Conservation (phyloP, 805 yeast genomes). For the Brettanomyces nanus region DNA sequence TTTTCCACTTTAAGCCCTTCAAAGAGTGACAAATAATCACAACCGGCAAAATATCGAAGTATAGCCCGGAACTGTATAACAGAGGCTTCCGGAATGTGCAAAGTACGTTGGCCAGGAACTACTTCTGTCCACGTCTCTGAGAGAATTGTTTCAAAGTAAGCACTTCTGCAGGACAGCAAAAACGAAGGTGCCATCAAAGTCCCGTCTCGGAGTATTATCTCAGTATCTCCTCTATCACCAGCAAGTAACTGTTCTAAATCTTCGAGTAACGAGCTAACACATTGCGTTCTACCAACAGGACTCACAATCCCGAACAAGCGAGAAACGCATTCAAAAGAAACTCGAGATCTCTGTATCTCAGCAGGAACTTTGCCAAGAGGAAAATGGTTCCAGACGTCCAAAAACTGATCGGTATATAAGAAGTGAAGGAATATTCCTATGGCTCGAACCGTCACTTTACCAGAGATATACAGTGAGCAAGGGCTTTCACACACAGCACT, state of each 20-base stretch:
- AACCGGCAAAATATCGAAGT: slow-evolving; percentile 52
- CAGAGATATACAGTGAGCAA: slow-evolving; percentile 9
- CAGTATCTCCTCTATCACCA: slow-evolving; percentile 30
- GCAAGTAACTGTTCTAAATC: slow-evolving; percentile 13
- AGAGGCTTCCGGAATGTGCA: slow-evolving; percentile 19
- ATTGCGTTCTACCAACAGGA: slow-evolving; percentile 21
- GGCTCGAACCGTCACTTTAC: slow-evolving; percentile 18
- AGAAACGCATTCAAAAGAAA: slow-evolving; percentile 22
- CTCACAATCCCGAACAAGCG: slow-evolving; percentile 19
- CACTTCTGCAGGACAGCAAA: slow-evolving; percentile 48
- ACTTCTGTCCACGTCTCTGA: slow-evolving; percentile 55
- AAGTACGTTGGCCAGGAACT: slow-evolving; percentile 14
- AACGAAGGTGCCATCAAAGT: slow-evolving; percentile 39
- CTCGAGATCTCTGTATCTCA: slow-evolving; percentile 23
- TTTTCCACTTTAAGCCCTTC: slow-evolving; percentile 16
- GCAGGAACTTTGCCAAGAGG: slow-evolving; percentile 23
- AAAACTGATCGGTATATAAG: slow-evolving; percentile 38
- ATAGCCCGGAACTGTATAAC: slow-evolving; percentile 38
- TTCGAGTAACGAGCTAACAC: slow-evolving; percentile 12
- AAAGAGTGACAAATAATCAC: slow-evolving; percentile 32
- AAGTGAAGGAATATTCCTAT: slow-evolving; percentile 37
- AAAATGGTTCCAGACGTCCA: slow-evolving; percentile 40
- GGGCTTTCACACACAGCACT: slow-evolving; percentile 1
- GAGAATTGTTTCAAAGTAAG: slow-evolving; percentile 53
- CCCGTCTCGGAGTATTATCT: slow-evolving; percentile 40